Conservation (phyloP, 306 rosid genomes). For the Vigna trinervia region DNA sequence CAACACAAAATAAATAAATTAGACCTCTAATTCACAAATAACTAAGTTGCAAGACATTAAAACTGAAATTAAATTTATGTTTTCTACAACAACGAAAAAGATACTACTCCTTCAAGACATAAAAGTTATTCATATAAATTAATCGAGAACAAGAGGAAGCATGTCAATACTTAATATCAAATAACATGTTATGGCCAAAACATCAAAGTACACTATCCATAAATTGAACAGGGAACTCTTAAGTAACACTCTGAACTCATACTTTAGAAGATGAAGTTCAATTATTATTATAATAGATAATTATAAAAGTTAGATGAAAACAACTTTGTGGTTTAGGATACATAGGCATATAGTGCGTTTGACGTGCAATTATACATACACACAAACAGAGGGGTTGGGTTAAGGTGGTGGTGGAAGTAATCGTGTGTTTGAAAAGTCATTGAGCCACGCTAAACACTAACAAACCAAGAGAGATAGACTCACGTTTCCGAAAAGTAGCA, state of each 20-base stretch:
- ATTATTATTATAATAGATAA: background rate
- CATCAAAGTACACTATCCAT: slow-evolving; percentile 21
- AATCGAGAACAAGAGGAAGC: background rate
- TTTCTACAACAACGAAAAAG: slow-evolving; percentile 8
- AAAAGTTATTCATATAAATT: background rate
- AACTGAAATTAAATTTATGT: slow-evolving; percentile 13
- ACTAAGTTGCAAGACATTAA: slow-evolving; percentile 27
- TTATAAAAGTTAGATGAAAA: background rate
- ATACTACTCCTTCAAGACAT: background rate
- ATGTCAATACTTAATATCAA: background rate
- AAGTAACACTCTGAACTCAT: background rate
- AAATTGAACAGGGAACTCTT: background rate
- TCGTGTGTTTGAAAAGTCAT: background rate
- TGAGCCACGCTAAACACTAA: background rate
- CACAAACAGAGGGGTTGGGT: background rate
- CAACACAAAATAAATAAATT: background rate
- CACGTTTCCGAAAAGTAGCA: background rate
- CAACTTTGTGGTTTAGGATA: background rate
- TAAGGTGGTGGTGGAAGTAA: background rate
- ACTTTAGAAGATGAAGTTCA: background rate
- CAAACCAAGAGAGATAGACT: background rate
- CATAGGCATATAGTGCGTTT: background rate
- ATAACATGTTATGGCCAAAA: slow-evolving; percentile 26
- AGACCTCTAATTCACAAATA: slow-evolving; percentile 13
- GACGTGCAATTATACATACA: background rate